Evolutionary conservation across 1,139 yeast genomes (phyloP), one percentile per base, ranked within the genome.

Genomic region (Sugiyamaella neomexicana): DNA sequence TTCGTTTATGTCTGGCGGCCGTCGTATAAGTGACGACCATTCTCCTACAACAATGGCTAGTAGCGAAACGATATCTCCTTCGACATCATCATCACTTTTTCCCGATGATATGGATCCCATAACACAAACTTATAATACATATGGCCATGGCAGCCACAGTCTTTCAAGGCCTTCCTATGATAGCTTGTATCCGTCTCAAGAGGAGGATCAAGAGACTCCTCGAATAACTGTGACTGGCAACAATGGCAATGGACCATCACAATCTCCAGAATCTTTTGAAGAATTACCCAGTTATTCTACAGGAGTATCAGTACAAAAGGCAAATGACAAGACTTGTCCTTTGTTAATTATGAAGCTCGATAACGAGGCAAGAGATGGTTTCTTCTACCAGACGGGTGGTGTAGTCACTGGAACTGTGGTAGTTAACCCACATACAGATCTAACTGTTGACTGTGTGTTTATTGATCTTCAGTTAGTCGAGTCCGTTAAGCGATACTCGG

Each of bases 401-500:
- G 41, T 56, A 16, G 31, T 56, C 9, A 23, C 52, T n/a, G 58
- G 58, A 7, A 34, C 50, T 5, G 52, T 54, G 3, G 34, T 48
- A 5, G 46, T 56, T 10, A 29, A 41, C 23, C 56, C 58, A 7
- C 29, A 40, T 25, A 32, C 34, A 6, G 56, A 56, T 38, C 37
- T 40, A 27, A 29, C 46, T 12, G 36, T 55, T 20, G 46, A 43
- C 5, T 41, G 43, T 4, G 40, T 57, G 10, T 31, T 38, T 39
- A 38, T 55, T 15, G 58, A 57, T 15, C 36, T 57, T 31, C 43
- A 41, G 15, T 31, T 54, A 25, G 44, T 49, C 2, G 58, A 55
- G 40, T 55, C 58, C 5, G 57, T 57, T n/a, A 51, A 48, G 43
- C 39, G 58, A 29, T 53, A 51, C 16, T 27, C 49, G 10, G 56